Percentiles rank a stretch among this genome's conserved stretches.
These are phyloP conservation scores for Aspergillus conjunctus DNA, from an alignment of 495 filamentous ascomycete genomes.

Conservation along the genomic window DNA sequence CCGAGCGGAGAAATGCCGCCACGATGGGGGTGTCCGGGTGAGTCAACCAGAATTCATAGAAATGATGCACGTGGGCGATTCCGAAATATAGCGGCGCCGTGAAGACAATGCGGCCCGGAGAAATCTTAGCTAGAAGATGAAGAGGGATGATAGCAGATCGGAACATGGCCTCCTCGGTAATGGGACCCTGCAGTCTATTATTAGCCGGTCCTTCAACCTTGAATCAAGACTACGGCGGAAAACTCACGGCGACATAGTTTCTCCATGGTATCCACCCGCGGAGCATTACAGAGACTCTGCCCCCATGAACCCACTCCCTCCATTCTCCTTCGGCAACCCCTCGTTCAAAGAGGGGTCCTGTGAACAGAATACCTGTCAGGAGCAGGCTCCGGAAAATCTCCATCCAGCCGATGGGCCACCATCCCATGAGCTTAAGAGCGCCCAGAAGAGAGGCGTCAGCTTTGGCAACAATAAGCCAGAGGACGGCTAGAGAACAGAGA, in stretches of 20 bases:
- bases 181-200: conserved; percentile 62
- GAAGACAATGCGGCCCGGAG: conserved; percentile 66
- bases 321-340: conserved; percentile 71
- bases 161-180: conserved; percentile 93
- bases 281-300: conserved; percentile 49
- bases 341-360: conserved; percentile 79
- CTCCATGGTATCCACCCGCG: conserved; percentile 65
- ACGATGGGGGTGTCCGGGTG: conserved; percentile 67
- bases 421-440: conserved; percentile 67
- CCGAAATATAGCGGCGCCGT: conserved; percentile 88
- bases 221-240: neutral
- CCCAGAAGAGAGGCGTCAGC: conserved; percentile 48
- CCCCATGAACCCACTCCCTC: conserved; percentile 59
- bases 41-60: conserved; percentile 87
- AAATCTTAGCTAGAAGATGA: conserved; percentile 70
- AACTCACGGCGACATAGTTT: conserved; percentile 62
- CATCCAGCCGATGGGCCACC: conserved; percentile 67
- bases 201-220: conserved; percentile 9
- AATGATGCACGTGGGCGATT: conserved; percentile 92
- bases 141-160: conserved; percentile 81
- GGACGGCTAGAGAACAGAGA: conserved; percentile 59
- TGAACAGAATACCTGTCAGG: conserved; percentile 78
- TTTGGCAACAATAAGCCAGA: conserved; percentile 58
- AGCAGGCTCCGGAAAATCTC: conserved; percentile 60
- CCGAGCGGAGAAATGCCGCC: conserved; percentile 63